Percentiles rank a stretch among this genome's conserved stretches.
Conservation (phyloP, 129 eudicot genomes). For the Helichrysum umbraculigerum region DNA sequence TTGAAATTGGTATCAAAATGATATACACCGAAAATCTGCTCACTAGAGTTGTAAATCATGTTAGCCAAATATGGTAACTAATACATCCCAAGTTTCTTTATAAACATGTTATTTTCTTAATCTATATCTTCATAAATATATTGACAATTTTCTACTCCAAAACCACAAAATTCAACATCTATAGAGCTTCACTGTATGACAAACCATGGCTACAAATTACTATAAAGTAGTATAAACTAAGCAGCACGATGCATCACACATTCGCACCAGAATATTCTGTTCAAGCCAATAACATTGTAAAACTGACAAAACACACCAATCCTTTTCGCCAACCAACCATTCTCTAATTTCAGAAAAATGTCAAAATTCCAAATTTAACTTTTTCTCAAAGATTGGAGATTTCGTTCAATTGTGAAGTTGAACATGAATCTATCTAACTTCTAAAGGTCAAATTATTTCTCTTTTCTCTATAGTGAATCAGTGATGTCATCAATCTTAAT, state of each 20-base stretch:
- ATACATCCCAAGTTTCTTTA: background rate
- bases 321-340: background rate
- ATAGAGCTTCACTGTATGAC: background rate
- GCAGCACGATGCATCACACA: background rate
- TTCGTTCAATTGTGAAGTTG: conserved; percentile 8
- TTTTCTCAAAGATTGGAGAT: background rate
- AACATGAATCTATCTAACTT: background rate
- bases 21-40: conserved; percentile 44
- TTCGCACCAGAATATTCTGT: too few species aligned
- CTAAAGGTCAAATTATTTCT: too few species aligned
- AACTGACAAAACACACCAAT: background rate
- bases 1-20: conserved; percentile 45
- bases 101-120: background rate
- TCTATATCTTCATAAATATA: background rate
- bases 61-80: background rate
- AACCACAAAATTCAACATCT: background rate
- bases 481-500: too few species aligned
- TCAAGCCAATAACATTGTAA: too few species aligned
- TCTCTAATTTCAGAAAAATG: background rate
- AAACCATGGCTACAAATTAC: background rate
- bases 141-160: too few species aligned
- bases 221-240: background rate
- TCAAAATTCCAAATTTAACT: background rate
- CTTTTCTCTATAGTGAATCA: too few species aligned
- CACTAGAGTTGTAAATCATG: conserved; percentile 39